A percentile compares a stretch with the other conserved stretches of the same genome.
Evolutionary conservation across 768 basidiomycete species (phyloP).

Genomic region (Xerocomellus chrysenteron): DNA sequence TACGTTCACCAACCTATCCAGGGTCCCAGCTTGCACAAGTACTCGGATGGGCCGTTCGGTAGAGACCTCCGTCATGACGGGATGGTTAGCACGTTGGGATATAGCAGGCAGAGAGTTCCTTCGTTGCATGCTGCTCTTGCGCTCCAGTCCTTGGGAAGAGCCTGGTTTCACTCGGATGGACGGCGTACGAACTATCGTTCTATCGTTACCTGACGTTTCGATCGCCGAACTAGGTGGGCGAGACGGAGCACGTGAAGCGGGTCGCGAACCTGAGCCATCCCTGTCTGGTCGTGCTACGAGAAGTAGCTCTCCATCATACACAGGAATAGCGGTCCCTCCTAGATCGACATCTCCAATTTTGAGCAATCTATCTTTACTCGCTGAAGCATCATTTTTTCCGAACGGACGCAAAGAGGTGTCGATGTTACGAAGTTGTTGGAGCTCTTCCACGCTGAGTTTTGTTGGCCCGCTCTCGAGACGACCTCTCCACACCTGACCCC

Average conservation of each 20-base stretch:
- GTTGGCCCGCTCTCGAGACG: slow-evolving; percentile 64
- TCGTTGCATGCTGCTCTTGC: slow-evolving; percentile 74
- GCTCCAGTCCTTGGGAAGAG: slow-evolving; percentile 63
- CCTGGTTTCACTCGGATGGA: slow-evolving; percentile 79
- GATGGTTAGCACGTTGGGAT: slow-evolving; percentile 57
- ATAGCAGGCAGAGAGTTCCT: slow-evolving; percentile 80
- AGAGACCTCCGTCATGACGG: slow-evolving; percentile 59
- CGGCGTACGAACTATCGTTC: slow-evolving; percentile 55
- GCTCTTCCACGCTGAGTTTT: slow-evolving; percentile 50
- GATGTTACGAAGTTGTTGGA: slow-evolving; percentile 54
- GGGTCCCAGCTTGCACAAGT: slow-evolving; percentile 73
- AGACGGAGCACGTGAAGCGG: slow-evolving; percentile 62
- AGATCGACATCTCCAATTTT: slow-evolving; percentile 46
- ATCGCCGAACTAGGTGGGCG: slow-evolving; percentile 67
- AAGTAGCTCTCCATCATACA: slow-evolving; percentile 73
- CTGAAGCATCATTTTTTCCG: slow-evolving; percentile 12
- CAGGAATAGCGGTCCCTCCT: slow-evolving; percentile 68
- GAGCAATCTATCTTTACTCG: slow-evolving; percentile 27
- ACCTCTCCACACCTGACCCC: slow-evolving; percentile 60
- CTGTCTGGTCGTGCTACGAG: slow-evolving; percentile 59
- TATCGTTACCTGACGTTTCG: slow-evolving; percentile 39
- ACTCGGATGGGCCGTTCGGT: slow-evolving; percentile 74
- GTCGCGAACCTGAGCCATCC: slow-evolving; percentile 49
- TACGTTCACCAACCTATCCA: slow-evolving; percentile 70
- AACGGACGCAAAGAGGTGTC: slow-evolving; percentile 44